Evolutionary conservation across 2,329 filamentous ascomycete species (phyloP).

Genomic region (Ophiostoma sp.): DNA sequence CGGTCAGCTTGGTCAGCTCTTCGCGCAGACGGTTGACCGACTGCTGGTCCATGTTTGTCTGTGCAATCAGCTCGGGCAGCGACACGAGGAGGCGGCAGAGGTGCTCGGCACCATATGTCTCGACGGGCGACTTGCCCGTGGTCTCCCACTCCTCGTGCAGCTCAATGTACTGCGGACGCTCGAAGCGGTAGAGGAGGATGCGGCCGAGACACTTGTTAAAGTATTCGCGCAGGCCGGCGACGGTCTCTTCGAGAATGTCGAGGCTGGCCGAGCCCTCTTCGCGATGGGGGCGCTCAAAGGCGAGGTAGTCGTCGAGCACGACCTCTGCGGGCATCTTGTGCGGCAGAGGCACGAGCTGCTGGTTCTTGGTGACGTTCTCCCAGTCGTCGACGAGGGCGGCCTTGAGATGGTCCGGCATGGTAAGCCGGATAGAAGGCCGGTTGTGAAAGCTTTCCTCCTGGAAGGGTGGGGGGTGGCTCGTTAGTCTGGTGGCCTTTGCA

Average conservation of each 20-base stretch:
- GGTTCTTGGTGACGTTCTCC: constrained; percentile 97
- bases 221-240: constrained; percentile 82
- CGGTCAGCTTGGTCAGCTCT: constrained; percentile 78
- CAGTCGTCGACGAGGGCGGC: constrained; percentile 93
- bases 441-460: constrained; percentile 86
- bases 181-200: constrained; percentile 86
- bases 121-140: constrained; percentile 57
- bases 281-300: constrained; percentile 62
- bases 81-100: constrained; percentile 81
- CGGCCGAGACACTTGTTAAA: constrained; percentile 87
- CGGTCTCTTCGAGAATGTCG: constrained; percentile 85
- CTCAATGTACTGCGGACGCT: constrained; percentile 80
- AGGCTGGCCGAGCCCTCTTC: constrained; percentile 62
- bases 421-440: constrained; percentile 78
- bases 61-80: constrained; percentile 86
- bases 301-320: constrained; percentile 76
- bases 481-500: neutral
- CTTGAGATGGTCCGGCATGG: constrained; percentile 85
- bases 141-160: constrained; percentile 64
- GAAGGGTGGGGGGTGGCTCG: neutral
- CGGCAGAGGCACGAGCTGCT: constrained; percentile 81
- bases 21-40: constrained; percentile 81
- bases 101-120: constrained; percentile 92
- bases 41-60: constrained; percentile 96
- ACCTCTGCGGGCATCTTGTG: constrained; percentile 66